These are phyloP conservation scores for Pseudopithomyces maydicus DNA, from an alignment of 2,329 filamentous ascomycete species.

Conservation along the genomic window DNA sequence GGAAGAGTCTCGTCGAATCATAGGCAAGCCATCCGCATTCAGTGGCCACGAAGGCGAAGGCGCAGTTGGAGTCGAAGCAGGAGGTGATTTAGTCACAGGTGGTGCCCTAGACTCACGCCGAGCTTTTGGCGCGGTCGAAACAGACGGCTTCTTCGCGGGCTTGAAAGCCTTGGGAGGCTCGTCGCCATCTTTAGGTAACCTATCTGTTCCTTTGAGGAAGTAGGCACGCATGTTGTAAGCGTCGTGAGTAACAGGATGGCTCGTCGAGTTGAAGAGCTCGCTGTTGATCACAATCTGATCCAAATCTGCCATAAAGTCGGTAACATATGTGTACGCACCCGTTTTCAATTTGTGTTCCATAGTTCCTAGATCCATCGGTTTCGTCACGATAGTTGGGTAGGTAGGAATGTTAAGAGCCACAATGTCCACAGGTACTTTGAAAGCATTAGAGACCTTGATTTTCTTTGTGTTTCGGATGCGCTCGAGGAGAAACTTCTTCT, in stretches of 20 bases:
- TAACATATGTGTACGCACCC: conserved; percentile 70
- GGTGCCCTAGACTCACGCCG: conserved; percentile 55
- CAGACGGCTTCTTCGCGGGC: conserved; percentile 40
- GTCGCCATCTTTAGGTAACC: conserved; percentile 61
- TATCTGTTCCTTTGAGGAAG: conserved; percentile 65
- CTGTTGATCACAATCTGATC: conserved; percentile 80
- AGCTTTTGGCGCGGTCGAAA: conserved; percentile 38
- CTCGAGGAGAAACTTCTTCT: conserved; percentile 67
- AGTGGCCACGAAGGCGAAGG: conserved; percentile 68
- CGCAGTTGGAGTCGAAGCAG: conserved; percentile 42
- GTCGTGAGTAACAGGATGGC: conserved; percentile 73
- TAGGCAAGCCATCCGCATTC: conserved; percentile 75
- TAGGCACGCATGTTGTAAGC: conserved; percentile 66
- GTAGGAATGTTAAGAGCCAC: conserved; percentile 77
- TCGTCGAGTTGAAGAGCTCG: conserved; percentile 77
- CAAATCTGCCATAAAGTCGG: conserved; percentile 75
- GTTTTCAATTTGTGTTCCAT: conserved; percentile 82
- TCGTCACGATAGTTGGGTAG: conserved; percentile 72
- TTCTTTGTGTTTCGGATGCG: conserved; percentile 80
- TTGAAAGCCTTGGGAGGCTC: conserved; percentile 50
- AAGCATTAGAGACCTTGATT: conserved; percentile 77
- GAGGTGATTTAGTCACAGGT: conserved; percentile 52
- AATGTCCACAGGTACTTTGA: conserved; percentile 76
- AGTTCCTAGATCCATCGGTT: conserved; percentile 82
- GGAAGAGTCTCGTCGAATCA: conserved; percentile 84